Evolutionary conservation across 495 filamentous ascomycete genomes (phyloP).

Genomic region (Penicillium flavigenum): DNA sequence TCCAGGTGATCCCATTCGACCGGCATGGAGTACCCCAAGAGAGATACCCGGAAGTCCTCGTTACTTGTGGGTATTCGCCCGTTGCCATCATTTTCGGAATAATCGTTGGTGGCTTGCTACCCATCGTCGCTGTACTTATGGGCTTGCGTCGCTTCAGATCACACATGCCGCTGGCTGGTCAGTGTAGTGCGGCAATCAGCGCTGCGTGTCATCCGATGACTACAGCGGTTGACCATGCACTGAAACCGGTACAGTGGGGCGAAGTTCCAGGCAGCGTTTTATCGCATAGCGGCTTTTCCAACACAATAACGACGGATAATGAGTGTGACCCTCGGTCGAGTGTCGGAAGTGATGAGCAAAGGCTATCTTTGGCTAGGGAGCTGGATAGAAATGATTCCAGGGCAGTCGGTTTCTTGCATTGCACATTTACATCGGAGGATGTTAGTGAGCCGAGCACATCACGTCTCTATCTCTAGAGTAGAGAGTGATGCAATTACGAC

Average conservation of each 20-base stretch:
- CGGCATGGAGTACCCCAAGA: not conserved
- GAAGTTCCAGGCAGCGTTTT: not conserved
- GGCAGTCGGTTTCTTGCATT: not conserved
- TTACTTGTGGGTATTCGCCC: conserved; percentile 30
- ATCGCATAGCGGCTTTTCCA: not conserved
- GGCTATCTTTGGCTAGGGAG: not conserved
- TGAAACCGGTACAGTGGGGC: not conserved
- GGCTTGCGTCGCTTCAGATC: conserved; percentile 27
- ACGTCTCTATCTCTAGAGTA: not conserved
- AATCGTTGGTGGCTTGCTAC: conserved; percentile 25
- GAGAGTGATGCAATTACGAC: not conserved
- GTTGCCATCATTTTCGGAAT: conserved; percentile 30
- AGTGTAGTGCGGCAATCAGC: conserved; percentile 47
- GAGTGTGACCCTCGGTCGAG: not conserved
- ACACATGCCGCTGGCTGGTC: conserved; percentile 41
- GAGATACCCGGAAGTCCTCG: conserved; percentile 14
- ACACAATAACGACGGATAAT: not conserved
- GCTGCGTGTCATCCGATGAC: conserved; percentile 45
- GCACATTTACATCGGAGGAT: not conserved
- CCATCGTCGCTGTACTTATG: conserved; percentile 11
- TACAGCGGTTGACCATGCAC: not conserved
- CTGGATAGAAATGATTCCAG: not conserved
- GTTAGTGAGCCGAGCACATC: not conserved
- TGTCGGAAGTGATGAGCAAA: not conserved
- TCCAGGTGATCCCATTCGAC: conserved; percentile 22